Conservation (phyloP, 2,329 filamentous ascomycete species). For the Cytospora paraplurivora region DNA sequence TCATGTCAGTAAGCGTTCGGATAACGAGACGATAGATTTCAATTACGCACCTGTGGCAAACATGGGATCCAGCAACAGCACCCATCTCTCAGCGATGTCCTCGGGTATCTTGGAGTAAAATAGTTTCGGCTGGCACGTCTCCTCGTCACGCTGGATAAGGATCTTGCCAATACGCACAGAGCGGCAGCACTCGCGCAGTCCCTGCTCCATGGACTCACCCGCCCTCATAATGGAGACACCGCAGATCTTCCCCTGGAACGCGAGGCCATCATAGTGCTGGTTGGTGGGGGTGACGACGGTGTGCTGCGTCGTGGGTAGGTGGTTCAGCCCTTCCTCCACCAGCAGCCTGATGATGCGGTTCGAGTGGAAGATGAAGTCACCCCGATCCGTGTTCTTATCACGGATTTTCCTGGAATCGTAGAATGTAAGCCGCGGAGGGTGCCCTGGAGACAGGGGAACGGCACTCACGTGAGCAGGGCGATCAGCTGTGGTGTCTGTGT, state of each 20-base stretch:
- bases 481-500: slow-evolving; percentile 96
- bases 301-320: slow-evolving; percentile 87
- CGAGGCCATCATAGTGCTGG: slow-evolving; percentile 82
- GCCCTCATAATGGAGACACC: slow-evolving; percentile 98
- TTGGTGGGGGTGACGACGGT: slow-evolving; percentile 90
- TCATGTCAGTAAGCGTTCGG: slow-evolving; percentile 12
- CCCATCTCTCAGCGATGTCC: slow-evolving; percentile 92
- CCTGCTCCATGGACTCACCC: slow-evolving; percentile 98
- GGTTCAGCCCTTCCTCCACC: slow-evolving; percentile 96
- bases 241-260: slow-evolving; percentile 97
- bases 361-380: slow-evolving; percentile 99
- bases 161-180: slow-evolving; percentile 99
- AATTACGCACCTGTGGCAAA: slow-evolving; percentile 79
- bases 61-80: slow-evolving; percentile 96
- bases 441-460: neutral
- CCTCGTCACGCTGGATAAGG: slow-evolving; percentile 94
- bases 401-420: slow-evolving; percentile 79
- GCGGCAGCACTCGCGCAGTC: slow-evolving; percentile 91
- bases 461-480: slow-evolving; percentile 88
- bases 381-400: slow-evolving; percentile 83
- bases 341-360: slow-evolving; percentile 96
- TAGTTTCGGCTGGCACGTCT: slow-evolving; percentile 86
- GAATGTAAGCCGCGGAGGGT: slow-evolving; percentile 14
- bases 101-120: slow-evolving; percentile 98
- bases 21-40: neutral